Conservation (phyloP, 305 asterid species). For the Fraxinus floribunda region DNA sequence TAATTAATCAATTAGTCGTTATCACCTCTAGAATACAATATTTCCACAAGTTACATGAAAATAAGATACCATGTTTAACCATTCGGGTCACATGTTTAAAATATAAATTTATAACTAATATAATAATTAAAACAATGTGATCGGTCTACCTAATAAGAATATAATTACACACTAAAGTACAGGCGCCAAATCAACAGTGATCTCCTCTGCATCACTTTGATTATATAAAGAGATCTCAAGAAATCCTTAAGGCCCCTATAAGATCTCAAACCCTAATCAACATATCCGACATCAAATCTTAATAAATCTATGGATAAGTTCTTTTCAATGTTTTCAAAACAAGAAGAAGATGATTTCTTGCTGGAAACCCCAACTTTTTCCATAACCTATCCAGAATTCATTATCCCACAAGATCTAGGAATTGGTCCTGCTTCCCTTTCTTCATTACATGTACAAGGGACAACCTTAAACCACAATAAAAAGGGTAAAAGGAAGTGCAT, state of each 20-base stretch:
- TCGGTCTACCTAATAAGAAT: too few relatives aligned
- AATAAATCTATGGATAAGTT: background rate
- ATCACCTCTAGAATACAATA: background rate
- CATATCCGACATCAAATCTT: background rate
- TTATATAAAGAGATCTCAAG: slow-evolving; percentile 15
- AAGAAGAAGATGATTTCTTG: slow-evolving; percentile 2
- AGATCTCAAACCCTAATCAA: slow-evolving; percentile 2
- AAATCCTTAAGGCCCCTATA: background rate
- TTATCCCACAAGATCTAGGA: background rate
- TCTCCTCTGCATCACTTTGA: background rate
- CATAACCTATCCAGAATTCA: background rate
- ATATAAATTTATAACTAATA: too few relatives aligned
- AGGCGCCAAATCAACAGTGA: too few relatives aligned
- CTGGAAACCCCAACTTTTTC: background rate
- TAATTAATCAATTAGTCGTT: background rate
- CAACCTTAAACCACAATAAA: background rate
- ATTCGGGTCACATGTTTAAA: background rate
- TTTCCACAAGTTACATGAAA: slow-evolving; percentile 2
- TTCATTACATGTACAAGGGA: background rate
- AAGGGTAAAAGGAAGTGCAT: background rate
- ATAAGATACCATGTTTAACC: background rate
- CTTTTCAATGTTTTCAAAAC: background rate
- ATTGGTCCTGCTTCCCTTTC: background rate
- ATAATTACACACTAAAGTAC: too few relatives aligned
- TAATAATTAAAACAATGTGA: too few relatives aligned